phyloP scores from a whole-genome alignment of 495 filamentous ascomycete genomes.

The Achaetomiella virescens region DNA sequence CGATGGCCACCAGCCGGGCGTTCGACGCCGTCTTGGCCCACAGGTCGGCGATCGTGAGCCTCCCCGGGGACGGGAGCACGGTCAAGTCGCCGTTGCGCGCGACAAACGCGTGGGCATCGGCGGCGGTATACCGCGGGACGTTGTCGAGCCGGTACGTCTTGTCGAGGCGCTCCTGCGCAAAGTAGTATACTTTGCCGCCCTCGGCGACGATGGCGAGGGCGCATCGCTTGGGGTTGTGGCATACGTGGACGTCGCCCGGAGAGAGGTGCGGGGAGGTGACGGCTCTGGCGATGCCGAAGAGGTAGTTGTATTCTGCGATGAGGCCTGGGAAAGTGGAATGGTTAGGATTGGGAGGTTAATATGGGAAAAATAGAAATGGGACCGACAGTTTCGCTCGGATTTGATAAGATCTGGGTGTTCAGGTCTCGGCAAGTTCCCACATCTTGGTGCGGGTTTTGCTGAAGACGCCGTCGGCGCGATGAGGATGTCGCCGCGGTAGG shows the following conservation, averaged over 20 bases:
- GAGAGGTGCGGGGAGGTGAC: slow-evolving; percentile 6
- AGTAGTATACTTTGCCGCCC: slow-evolving; percentile 31
- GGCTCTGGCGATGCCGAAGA: slow-evolving; percentile 32
- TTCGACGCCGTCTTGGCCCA: slow-evolving; percentile 21
- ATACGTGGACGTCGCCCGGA: slow-evolving; percentile 19
- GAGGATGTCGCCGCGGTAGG: slow-evolving; percentile 38
- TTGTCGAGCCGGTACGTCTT: slow-evolving; percentile 4
- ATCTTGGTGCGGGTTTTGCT: slow-evolving; percentile 43
- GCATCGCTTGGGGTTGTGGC: slow-evolving; percentile 20
- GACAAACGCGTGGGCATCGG: slow-evolving; percentile 30
- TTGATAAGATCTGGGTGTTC: slow-evolving; percentile 5
- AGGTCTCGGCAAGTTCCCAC: slow-evolving; percentile 16
- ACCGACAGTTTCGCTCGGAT: slow-evolving; percentile 13
- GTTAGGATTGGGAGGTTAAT: too few relatives aligned
- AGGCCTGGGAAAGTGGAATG: slow-evolving; percentile 2
- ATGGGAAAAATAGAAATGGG: neutral
- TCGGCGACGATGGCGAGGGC: slow-evolving; percentile 22
- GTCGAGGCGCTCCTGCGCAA: slow-evolving; percentile 24
- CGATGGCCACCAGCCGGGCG: slow-evolving; percentile 27
- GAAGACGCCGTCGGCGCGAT: slow-evolving; percentile 42
- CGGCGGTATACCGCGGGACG: slow-evolving; percentile 27
- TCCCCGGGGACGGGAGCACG: slow-evolving; percentile 19
- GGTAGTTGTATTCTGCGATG: slow-evolving; percentile 27
- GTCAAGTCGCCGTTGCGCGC: slow-evolving; percentile 20
- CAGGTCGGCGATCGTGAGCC: slow-evolving; percentile 28